Conservation (phyloP, 495 filamentous ascomycete genomes). For the Melanomma pulvis-pyrius region DNA sequence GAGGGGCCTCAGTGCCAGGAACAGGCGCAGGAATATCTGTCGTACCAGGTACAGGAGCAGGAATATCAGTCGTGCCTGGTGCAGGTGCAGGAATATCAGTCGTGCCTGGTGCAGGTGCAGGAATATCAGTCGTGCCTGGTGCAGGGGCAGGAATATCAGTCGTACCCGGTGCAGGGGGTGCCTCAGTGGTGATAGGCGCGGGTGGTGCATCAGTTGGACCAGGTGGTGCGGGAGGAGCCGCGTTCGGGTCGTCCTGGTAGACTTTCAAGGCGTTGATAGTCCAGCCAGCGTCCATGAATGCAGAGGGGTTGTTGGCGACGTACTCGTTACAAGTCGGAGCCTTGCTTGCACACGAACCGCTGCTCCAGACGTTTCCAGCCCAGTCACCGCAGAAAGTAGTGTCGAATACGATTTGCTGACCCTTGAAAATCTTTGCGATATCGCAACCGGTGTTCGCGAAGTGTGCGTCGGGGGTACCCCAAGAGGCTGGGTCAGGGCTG, state of each 20-base stretch:
- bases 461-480: slow-evolving; percentile 37
- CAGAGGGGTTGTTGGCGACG: slow-evolving; percentile 40
- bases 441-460: slow-evolving; percentile 38
- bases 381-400: slow-evolving; percentile 43
- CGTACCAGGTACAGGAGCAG: background rate
- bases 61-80: background rate
- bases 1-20: too few relatives aligned
- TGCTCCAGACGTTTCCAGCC: slow-evolving; percentile 39
- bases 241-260: slow-evolving; percentile 26
- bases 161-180: background rate
- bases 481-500: slow-evolving; percentile 36
- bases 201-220: background rate
- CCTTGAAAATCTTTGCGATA: slow-evolving; percentile 34
- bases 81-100: background rate
- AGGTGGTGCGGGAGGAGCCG: background rate
- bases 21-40: too few relatives aligned
- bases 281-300: slow-evolving; percentile 45
- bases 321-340: slow-evolving; percentile 41
- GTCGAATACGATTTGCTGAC: slow-evolving; percentile 42
- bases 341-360: slow-evolving; percentile 31
- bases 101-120: background rate
- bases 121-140: background rate
- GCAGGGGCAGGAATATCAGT: background rate
- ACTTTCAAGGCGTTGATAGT: slow-evolving; percentile 41
- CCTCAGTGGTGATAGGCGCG: background rate